phyloP scores from a whole-genome alignment of 2,329 filamentous ascomycete species.

The Penicillium capsulatum region DNA sequence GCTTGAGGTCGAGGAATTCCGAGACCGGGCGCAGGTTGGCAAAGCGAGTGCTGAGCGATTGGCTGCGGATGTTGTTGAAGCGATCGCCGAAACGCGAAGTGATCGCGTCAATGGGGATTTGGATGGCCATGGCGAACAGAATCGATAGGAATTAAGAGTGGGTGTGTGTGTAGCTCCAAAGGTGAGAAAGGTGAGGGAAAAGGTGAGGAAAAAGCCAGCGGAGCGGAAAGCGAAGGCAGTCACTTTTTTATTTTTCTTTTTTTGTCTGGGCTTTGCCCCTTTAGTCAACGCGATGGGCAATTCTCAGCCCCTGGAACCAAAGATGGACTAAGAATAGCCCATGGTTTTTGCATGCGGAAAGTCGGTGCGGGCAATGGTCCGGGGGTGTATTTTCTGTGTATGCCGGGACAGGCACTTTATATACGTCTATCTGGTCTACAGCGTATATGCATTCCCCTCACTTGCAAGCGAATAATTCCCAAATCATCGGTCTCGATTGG shows the following conservation, averaged over 20 bases:
- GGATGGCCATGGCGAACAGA: conserved; percentile 67
- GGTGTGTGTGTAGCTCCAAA: conserved; percentile 2
- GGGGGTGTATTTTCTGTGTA: too few relatives aligned
- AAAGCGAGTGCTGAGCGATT: conserved; percentile 76
- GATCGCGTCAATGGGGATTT: conserved; percentile 85
- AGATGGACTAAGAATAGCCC: background rate
- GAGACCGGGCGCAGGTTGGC: conserved; percentile 85
- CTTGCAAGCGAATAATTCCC: background rate
- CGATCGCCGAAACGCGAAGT: conserved; percentile 90
- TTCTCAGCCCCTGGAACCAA: background rate
- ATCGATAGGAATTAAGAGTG: background rate
- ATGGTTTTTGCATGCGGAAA: too few relatives aligned
- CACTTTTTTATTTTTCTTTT: conserved; percentile 3
- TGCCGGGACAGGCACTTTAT: too few relatives aligned
- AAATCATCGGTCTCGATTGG: conserved; percentile 15
- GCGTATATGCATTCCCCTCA: background rate
- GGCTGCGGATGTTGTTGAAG: conserved; percentile 76
- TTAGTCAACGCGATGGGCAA: background rate
- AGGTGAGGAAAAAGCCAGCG: background rate
- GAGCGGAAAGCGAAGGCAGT: conserved; percentile 1
- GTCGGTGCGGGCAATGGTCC: too few relatives aligned
- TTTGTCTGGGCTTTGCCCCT: background rate
- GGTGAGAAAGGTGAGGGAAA: background rate
- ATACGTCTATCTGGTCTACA: too few relatives aligned
- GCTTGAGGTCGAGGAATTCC: conserved; percentile 96